Base-by-base conservation (phyloP, 495 filamentous ascomycete genomes). In the Annulohypoxylon bovei region DNA sequence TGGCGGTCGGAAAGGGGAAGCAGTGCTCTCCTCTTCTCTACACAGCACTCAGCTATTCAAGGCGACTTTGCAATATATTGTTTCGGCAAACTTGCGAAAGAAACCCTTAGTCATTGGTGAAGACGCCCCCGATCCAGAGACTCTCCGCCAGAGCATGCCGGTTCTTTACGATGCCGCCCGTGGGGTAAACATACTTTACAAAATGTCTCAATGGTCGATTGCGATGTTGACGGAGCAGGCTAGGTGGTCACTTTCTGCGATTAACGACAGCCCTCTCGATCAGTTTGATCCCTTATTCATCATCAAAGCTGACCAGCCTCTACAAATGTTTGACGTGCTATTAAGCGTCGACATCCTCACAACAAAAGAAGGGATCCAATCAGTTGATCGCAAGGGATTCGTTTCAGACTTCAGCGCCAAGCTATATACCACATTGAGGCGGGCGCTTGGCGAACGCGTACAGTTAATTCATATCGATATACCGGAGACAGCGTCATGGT, bases 1-100 rank as follows among this genome's bases (percentile, higher is more conserved):
- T 2, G 90, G 91, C 8, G 91, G 89, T 14, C 84, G 85, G 2
- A 90, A 87, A 68, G 92, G 91, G 4, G 85, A 88, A 55, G 83
- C 89, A 2, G 75, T 93, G 22, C 83, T 99, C 1, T 90, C 93
- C 23, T 80, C 88, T 14, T 91, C 92, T 6, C 92, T 97, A 70
- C 97, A 91, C 79, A 92, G 90, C 81, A 95, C 95, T 46, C 95
- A 99, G 78, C 87, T 98, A 62, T 97, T 99, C 84, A 98, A 97
- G 76, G 94, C 91, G 1, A 89, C 88, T 4, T 74, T 99, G 44
- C 93, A 98, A 77, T 97, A 93, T 74, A 79, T 99, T 16, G 87
- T 92, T 7, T 83, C 85, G 5, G 89, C 83, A 25, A 88, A 97
- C 74, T 76, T 98, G 32, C 77, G 79, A 22, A 87, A 83, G 39